phyloP scores from a whole-genome alignment of 192 early-diverging fungal species.

The Entomortierella beljakovae region DNA sequence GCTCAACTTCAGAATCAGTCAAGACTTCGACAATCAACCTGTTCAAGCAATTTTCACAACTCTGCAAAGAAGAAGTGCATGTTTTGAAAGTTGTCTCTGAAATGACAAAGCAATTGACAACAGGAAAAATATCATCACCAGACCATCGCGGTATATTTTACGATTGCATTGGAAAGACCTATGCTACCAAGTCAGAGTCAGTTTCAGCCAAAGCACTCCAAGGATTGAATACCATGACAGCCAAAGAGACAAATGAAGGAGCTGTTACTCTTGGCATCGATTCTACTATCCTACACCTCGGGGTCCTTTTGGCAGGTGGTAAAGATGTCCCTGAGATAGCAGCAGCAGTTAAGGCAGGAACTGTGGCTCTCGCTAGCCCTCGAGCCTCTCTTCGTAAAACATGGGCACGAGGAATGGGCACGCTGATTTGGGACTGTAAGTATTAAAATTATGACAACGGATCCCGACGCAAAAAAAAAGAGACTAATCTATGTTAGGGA shows the following conservation, averaged over 20 bases:
- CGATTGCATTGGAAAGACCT: slow-evolving; percentile 60
- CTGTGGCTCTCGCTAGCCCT: slow-evolving; percentile 68
- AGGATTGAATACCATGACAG: slow-evolving; percentile 72
- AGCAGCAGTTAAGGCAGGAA: slow-evolving; percentile 60
- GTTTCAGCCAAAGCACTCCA: slow-evolving; percentile 65
- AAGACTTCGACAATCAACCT: slow-evolving; percentile 68
- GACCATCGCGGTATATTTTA: slow-evolving; percentile 80
- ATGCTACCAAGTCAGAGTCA: slow-evolving; percentile 45
- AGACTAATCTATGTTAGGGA: too few relatives aligned
- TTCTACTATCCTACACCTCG: slow-evolving; percentile 67
- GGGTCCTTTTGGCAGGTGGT: slow-evolving; percentile 56
- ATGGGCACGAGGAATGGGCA: slow-evolving; percentile 72
- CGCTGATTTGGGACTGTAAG: slow-evolving; percentile 63
- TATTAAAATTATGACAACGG: too few relatives aligned
- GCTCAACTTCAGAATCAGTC: slow-evolving; percentile 71
- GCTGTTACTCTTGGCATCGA: slow-evolving; percentile 71
- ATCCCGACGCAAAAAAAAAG: too few relatives aligned
- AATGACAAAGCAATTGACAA: slow-evolving; percentile 69
- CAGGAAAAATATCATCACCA: slow-evolving; percentile 66
- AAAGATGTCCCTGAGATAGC: slow-evolving; percentile 56
- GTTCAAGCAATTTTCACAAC: slow-evolving; percentile 66
- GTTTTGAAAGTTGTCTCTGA: slow-evolving; percentile 70
- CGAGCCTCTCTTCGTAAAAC: slow-evolving; percentile 71
- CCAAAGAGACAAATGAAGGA: slow-evolving; percentile 83
- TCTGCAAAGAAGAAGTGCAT: slow-evolving; percentile 59